A percentile compares a stretch with the other conserved stretches of the same genome.
Conservation (phyloP, 768 basidiomycete genomes). For the Galerina sulciceps region DNA sequence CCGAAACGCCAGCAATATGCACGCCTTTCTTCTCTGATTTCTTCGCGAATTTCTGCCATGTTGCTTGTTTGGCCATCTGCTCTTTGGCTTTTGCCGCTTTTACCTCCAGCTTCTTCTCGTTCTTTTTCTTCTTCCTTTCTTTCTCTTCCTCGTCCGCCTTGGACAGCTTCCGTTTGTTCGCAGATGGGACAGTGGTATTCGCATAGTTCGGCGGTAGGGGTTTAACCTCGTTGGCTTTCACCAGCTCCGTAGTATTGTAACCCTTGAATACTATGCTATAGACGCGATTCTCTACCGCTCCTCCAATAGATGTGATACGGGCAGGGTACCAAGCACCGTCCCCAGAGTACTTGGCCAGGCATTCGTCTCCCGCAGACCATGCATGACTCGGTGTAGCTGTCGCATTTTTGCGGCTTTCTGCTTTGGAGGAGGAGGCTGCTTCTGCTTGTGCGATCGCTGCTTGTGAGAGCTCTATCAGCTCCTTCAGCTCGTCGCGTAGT, state of each 20-base stretch:
- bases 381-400: constrained; percentile 52
- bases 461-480: constrained; percentile 84
- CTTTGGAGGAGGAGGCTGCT: constrained; percentile 62
- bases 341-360: constrained; percentile 82
- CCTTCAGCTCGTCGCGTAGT: constrained; percentile 76
- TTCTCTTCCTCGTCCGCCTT: constrained; percentile 86
- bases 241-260: constrained; percentile 89
- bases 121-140: constrained; percentile 92
- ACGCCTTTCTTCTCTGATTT: constrained; percentile 93
- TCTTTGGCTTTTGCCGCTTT: constrained; percentile 89
- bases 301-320: constrained; percentile 83
- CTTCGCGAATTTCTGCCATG: constrained; percentile 96
- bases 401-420: constrained; percentile 60
- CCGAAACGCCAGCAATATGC: constrained; percentile 85
- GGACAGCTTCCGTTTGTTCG: constrained; percentile 77
- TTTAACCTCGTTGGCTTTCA: constrained; percentile 75
- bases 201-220: constrained; percentile 63
- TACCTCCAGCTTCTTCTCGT: constrained; percentile 89
- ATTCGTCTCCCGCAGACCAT: constrained; percentile 87
- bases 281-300: constrained; percentile 78
- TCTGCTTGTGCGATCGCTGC: constrained; percentile 71
- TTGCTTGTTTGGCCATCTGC: constrained; percentile 79
- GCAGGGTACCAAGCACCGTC: constrained; percentile 91
- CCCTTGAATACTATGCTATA: constrained; percentile 92
- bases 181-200: constrained; percentile 41